Percentiles rank a stretch among this genome's conserved stretches.
Conservation (phyloP, 2,329 filamentous ascomycete genomes). For the Stagonosporopsis tanaceti region DNA sequence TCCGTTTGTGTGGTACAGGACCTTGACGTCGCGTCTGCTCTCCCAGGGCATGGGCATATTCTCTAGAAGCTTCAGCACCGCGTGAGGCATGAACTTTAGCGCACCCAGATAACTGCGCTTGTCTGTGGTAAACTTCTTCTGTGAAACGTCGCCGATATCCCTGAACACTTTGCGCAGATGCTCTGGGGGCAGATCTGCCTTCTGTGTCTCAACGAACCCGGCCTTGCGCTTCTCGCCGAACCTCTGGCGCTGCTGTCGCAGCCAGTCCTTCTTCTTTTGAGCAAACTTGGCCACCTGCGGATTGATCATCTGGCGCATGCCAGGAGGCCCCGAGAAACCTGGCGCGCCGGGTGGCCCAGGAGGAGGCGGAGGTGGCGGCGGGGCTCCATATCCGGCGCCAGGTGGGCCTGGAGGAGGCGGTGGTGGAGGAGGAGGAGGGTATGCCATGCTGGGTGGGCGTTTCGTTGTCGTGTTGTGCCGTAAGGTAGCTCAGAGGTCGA, state of each 20-base stretch:
- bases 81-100: conserved; percentile 98
- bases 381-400: conserved; percentile 33
- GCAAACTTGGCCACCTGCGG: conserved; percentile 92
- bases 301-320: conserved; percentile 78
- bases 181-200: conserved; percentile 98
- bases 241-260: conserved; percentile 86
- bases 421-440: conserved; percentile 56
- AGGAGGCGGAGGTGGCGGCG: conserved; percentile 68
- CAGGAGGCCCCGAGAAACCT: conserved; percentile 61
- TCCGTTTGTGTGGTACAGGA: conserved; percentile 97
- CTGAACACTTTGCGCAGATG: conserved; percentile 98
- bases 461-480: conserved; percentile 17
- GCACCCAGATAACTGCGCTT: conserved; percentile 98
- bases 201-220: conserved; percentile 96
- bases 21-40: conserved; percentile 93
- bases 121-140: conserved; percentile 99
- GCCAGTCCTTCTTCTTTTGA: conserved; percentile 99
- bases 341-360: conserved; percentile 61
- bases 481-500: conserved; percentile 32
- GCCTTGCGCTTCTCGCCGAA: conserved; percentile 97
- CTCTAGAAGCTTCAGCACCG: conserved; percentile 93
- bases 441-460: conserved; percentile 31
- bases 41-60: conserved; percentile 99
- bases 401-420: conserved; percentile 39
- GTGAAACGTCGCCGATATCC: conserved; percentile 98